A percentile compares a stretch with the other conserved stretches of the same genome.
phyloP scores from a whole-genome alignment of 345 rosid species.

The Abelmoschus esculentus region DNA sequence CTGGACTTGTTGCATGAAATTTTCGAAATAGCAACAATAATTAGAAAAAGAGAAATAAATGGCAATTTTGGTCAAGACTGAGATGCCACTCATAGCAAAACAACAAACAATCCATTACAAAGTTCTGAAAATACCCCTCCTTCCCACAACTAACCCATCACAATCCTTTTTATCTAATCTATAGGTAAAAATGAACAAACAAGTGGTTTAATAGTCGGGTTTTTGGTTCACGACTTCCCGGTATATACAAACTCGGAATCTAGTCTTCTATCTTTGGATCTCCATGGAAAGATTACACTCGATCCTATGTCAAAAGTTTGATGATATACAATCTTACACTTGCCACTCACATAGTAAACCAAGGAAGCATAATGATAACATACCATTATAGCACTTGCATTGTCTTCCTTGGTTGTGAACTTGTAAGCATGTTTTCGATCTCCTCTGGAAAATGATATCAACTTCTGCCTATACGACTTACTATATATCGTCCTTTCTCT shows the following conservation, averaged over 20 bases:
- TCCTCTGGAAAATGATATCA: conserved; percentile 8
- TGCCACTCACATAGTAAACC: not conserved
- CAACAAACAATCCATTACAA: too few relatives aligned
- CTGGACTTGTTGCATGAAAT: too few relatives aligned
- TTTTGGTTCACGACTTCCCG: not conserved
- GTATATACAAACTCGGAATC: conserved; percentile 16
- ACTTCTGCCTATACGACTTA: conserved; percentile 55
- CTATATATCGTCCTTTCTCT: conserved; percentile 81
- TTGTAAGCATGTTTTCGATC: not conserved
- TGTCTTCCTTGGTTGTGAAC: not conserved
- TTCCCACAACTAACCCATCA: too few relatives aligned
- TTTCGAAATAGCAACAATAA: too few relatives aligned
- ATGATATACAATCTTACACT: conserved; percentile 2
- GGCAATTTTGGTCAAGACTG: too few relatives aligned
- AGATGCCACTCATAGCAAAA: too few relatives aligned
- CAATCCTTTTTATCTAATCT: too few relatives aligned
- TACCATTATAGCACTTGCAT: not conserved
- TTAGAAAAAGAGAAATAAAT: too few relatives aligned
- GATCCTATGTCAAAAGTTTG: not conserved
- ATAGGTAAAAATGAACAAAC: too few relatives aligned
- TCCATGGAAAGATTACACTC: conserved; percentile 7
- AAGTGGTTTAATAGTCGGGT: too few relatives aligned
- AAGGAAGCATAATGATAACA: not conserved
- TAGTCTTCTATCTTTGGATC: conserved; percentile 1
- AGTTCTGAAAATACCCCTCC: too few relatives aligned